Conservation (phyloP, 1,139 yeast species). For the Saccharomyces hybrid region DNA sequence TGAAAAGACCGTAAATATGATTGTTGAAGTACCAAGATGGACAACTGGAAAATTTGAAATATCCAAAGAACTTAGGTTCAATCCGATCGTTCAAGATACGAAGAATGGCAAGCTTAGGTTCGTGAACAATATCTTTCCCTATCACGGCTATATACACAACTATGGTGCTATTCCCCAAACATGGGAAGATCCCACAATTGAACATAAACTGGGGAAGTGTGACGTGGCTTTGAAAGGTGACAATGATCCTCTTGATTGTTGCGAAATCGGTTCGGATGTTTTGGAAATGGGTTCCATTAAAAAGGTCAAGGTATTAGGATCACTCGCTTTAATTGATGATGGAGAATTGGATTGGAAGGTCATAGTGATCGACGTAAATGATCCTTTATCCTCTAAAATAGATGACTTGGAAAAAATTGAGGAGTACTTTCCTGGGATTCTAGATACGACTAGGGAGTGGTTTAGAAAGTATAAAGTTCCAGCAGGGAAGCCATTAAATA, state of each 20-base stretch:
- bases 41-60: constrained; percentile 91
- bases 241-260: constrained; percentile 92
- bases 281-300: constrained; percentile 57
- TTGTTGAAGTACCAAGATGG: constrained; percentile 95
- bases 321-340: constrained; percentile 89
- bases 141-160: constrained; percentile 92
- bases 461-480: constrained; percentile 93
- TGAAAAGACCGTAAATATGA: constrained; percentile 67
- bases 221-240: constrained; percentile 63
- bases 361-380: constrained; percentile 73
- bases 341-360: constrained; percentile 98
- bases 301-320: constrained; percentile 85
- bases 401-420: constrained; percentile 80
- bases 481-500: constrained; percentile 82
- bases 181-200: constrained; percentile 66
- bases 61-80: constrained; percentile 60
- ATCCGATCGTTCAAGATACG: constrained; percentile 89
- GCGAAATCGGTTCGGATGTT: constrained; percentile 74
- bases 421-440: constrained; percentile 71
- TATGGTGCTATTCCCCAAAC: constrained; percentile 99
- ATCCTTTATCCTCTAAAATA: constrained; percentile 68
- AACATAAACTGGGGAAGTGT: constrained; percentile 29
- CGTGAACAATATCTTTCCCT: constrained; percentile 90
- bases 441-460: constrained; percentile 85
- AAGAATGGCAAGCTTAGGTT: constrained; percentile 83